phyloP scores from a whole-genome alignment of 176 grass and related monocot genomes.

The Secale cereale region DNA sequence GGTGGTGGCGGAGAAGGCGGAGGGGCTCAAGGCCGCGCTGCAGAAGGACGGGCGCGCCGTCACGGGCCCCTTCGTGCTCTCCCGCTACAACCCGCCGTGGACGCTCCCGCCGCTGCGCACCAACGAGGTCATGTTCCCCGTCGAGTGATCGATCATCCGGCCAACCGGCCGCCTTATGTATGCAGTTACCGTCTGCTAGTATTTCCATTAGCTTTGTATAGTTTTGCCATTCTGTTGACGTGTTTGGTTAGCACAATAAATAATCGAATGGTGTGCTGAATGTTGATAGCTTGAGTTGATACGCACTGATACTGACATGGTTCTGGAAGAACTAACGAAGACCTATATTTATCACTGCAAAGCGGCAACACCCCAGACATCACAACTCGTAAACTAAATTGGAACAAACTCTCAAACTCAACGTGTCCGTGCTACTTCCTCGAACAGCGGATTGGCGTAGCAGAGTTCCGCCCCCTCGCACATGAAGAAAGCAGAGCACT shows the following conservation, averaged over 20 bases:
- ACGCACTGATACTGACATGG: background rate
- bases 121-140: constrained; percentile 91
- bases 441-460: background rate
- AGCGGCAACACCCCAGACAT: background rate
- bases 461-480: background rate
- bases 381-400: background rate
- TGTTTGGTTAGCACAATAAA: background rate
- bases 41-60: constrained; percentile 59
- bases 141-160: constrained; percentile 32
- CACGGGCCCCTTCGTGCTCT: constrained; percentile 60
- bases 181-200: background rate
- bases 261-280: background rate
- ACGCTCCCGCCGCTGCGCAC: constrained; percentile 89
- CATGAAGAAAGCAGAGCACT: background rate
- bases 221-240: too few species aligned
- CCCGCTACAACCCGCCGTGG: constrained; percentile 85
- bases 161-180: background rate
- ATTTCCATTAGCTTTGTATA: background rate
- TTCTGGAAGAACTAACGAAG: background rate
- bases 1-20: constrained; percentile 62
- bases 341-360: background rate
- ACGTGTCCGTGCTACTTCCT: background rate
- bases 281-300: background rate
- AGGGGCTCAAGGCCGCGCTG: constrained; percentile 62
- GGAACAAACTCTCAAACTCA: background rate